These are phyloP conservation scores for Jatropha curcas DNA, from an alignment of 345 rosid species.

Conservation along the genomic window DNA sequence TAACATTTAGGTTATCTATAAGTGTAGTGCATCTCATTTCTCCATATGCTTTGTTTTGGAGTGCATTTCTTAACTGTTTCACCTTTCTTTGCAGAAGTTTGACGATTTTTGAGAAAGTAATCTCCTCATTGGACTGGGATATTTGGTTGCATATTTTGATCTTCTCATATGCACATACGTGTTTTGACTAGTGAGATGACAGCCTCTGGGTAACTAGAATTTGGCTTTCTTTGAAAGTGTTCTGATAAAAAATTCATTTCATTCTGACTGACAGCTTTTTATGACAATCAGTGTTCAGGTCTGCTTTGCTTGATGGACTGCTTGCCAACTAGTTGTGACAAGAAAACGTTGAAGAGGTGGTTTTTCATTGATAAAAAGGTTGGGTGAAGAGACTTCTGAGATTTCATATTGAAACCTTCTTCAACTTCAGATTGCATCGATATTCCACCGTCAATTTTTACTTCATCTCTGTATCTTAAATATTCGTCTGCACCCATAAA, in stretches of 20 bases:
- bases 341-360: conserved; percentile 47
- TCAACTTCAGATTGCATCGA: conserved; percentile 14
- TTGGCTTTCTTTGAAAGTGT: neutral
- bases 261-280: conserved; percentile 11
- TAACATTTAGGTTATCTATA: neutral
- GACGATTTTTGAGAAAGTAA: conserved; percentile 6
- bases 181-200: conserved; percentile 22
- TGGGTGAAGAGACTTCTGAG: conserved; percentile 28
- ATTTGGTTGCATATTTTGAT: conserved; percentile 12
- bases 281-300: conserved; percentile 26
- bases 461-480: conserved; percentile 5
- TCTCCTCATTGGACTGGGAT: neutral
- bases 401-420: conserved; percentile 19
- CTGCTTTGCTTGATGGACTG: conserved; percentile 40
- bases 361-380: conserved; percentile 50
- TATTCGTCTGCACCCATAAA: neutral
- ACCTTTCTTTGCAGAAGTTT: conserved; percentile 11
- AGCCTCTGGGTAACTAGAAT: conserved; percentile 22
- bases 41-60: neutral
- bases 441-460: conserved; percentile 7
- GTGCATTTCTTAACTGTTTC: neutral
- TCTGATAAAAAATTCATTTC: neutral
- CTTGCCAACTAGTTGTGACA: conserved; percentile 33
- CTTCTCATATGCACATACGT: neutral
- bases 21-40: neutral